Evolutionary conservation across 2,329 filamentous ascomycete species (phyloP), one percentile per base, ranked within the genome.

Genomic region (Phaeosphaeria sp.): DNA sequence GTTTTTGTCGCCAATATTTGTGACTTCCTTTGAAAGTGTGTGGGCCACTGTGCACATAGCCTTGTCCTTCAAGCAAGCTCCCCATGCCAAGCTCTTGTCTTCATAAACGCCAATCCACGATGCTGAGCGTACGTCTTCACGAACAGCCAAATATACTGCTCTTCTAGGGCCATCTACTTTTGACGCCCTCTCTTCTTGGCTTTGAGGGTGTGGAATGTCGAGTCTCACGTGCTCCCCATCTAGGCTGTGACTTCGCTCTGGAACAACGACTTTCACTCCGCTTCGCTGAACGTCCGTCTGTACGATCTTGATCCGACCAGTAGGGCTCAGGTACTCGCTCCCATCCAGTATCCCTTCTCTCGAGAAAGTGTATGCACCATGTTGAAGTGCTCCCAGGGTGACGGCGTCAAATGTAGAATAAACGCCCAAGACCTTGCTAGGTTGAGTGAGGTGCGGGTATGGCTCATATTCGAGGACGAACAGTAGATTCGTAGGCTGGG

Each of bases 361-460:
- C 20, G 66, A 70, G 44, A 71, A 71, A 2, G 66, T 57, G 48
- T 67, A 68, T 17, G 68, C 67, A n/a, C 66, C 58, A 44, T 62
- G 60, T 18, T 55, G 49, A n/a, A 69, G 56, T 0, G 67, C 67
- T 3, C 57, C 64, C 4, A 61, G 46, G 1, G 62, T 70, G 1
- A 70, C 66, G 1, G 61, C 58, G 36, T 69, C 44, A 30, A 70
- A 54, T 21, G 56, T 66, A 5, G 66, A 66, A 46, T 63, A 68
- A 10, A 65, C 62, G n/a, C 66, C 67, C 18, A 70, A 43, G 7
- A 70, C 67, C 21, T 62, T 41, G 48, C 66, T 56, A 9, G 67
- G 66, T 0, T 52, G 56, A 4, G 56, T 65, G 25, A 61, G 66
- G 49, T 65, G 62, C 18, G 67, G 64, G 50, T 70, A 70, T 11